A percentile compares a stretch with the other conserved stretches of the same genome.
Evolutionary conservation across 1,139 yeast species (phyloP).

Genomic region (Suhomyces kunorum): DNA sequence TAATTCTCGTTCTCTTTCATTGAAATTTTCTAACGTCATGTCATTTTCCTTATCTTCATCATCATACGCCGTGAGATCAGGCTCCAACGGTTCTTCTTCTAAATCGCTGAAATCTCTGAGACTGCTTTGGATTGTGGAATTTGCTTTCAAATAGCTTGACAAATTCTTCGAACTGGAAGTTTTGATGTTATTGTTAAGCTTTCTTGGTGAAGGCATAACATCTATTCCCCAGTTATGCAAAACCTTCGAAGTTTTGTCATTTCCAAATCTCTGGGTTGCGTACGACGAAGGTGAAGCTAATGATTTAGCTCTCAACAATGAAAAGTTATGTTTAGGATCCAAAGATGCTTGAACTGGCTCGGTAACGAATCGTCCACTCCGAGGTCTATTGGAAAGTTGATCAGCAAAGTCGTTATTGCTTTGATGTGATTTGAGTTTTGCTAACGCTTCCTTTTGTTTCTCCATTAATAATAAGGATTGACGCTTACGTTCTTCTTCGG

Average conservation of each 20-base stretch:
- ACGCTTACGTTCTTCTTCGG: constrained; percentile 21
- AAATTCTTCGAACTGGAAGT: constrained; percentile 50
- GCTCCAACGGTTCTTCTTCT: constrained; percentile 6
- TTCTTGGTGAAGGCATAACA: constrained; percentile 28
- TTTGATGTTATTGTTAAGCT: constrained; percentile 32
- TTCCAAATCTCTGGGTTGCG: constrained; percentile 24
- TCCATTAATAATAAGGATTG: constrained; percentile 28
- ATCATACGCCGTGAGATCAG: constrained; percentile 12
- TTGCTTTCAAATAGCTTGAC: constrained; percentile 29
- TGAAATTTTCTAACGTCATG: constrained; percentile 20
- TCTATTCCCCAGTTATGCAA: constrained; percentile 49
- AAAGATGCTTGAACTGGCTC: constrained; percentile 31
- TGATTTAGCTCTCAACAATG: constrained; percentile 43
- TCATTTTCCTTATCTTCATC: constrained; percentile 23
- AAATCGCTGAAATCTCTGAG: constrained; percentile 6
- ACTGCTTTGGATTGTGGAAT: constrained; percentile 6
- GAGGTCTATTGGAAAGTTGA: constrained; percentile 3
- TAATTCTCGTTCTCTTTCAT: constrained; percentile 17
- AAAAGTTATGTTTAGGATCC: constrained; percentile 37
- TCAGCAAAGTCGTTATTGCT: constrained; percentile 29
- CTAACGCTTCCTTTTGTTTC: constrained; percentile 35
- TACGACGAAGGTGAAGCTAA: constrained; percentile 33
- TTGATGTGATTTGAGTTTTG: constrained; percentile 32
- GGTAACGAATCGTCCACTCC: constrained; percentile 17
- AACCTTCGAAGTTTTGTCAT: constrained; percentile 40